Evolutionary conservation across 1,284 basidiomycete species (phyloP), one percentile per base, ranked within the genome.

Genomic region (Meripilus lineatus): DNA sequence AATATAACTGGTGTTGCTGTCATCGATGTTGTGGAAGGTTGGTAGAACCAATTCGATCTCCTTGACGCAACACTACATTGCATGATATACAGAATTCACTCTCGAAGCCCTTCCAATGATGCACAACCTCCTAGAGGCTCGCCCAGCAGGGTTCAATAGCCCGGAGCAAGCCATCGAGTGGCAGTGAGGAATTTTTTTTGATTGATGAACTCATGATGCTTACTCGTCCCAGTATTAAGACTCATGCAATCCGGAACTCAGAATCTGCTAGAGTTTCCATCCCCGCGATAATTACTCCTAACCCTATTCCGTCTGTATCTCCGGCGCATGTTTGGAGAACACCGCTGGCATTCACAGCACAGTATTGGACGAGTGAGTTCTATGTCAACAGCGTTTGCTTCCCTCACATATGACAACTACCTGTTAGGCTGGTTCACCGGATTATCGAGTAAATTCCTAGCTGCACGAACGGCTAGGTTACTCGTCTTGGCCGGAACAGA

Each of bases 21-120:
- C 1, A 70, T 99, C 1, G 96, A 99, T 56, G 93, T 98, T 5
- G 96, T 99, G 0, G 95, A 99, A 73, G 95, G 90, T 89, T 33
- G 15, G 65, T 47, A 13, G 10, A 21, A 22, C 14, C 17, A 15
- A 15, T 30, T 7, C 23, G 23, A n/a, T n/a, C n/a, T n/a, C n/a
- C n/a, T n/a, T n/a, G n/a, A n/a, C n/a, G n/a, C n/a, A n/a, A n/a
- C n/a, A n/a, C n/a, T n/a, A n/a, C 24, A 32, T 34, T 45, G 23
- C 30, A 26, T 45, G 26, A 11, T 38, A 33, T 5, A n/a, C 33
- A 93, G 91, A 94, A 5, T 92, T 92, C n/a, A 94, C 96, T 0
- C 72, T 98, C 28, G 93, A 95, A 37, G 89, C 93, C 0, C 74
- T 99, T 5, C 86, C 89, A 0, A 78, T 88, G 50, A 99, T 99